A percentile compares a stretch with the other conserved stretches of the same genome.
Evolutionary conservation across 495 filamentous ascomycete genomes (phyloP).

Genomic region (Talaromyces wortmannii): DNA sequence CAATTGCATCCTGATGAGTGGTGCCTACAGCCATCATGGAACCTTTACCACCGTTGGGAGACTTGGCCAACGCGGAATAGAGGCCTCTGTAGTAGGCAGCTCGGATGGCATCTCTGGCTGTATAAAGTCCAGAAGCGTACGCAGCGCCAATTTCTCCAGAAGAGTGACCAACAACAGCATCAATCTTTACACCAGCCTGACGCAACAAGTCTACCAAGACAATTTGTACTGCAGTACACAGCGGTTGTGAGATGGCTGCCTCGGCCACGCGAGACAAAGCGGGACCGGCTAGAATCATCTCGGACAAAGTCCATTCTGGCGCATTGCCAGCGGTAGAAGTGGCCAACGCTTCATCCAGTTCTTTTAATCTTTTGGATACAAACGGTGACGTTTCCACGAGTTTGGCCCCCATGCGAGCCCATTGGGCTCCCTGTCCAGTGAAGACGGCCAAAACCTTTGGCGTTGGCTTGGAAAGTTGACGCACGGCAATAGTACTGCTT

Average conservation of each 20-base stretch:
- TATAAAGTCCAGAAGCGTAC: constrained; percentile 41
- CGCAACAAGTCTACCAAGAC: constrained; percentile 22
- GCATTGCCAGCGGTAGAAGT: not conserved
- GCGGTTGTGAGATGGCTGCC: constrained; percentile 9
- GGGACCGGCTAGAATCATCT: constrained; percentile 1
- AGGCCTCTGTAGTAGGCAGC: constrained; percentile 49
- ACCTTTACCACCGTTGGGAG: constrained; percentile 19
- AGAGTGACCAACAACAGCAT: constrained; percentile 49
- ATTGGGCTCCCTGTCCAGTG: constrained; percentile 14
- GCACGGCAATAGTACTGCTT: no score
- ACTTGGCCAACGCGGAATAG: constrained; percentile 4
- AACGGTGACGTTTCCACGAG: constrained; percentile 11
- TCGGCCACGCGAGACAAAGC: not conserved
- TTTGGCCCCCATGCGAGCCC: constrained; percentile 9
- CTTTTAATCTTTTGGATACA: not conserved
- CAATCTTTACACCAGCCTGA: constrained; percentile 16
- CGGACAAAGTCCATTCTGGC: constrained; percentile 8
- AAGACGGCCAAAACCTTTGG: constrained; percentile 13
- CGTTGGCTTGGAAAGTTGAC: no score
- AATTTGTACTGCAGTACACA: constrained; percentile 26
- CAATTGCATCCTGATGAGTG: constrained; percentile 34
- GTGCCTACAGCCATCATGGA: constrained; percentile 50
- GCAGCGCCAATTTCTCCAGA: constrained; percentile 56
- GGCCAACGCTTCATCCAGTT: not conserved
- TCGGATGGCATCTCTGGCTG: constrained; percentile 25